Percentiles rank a stretch among this genome's conserved stretches.
phyloP scores from a whole-genome alignment of 306 rosid species.

The Pyrus bretschneideri region DNA sequence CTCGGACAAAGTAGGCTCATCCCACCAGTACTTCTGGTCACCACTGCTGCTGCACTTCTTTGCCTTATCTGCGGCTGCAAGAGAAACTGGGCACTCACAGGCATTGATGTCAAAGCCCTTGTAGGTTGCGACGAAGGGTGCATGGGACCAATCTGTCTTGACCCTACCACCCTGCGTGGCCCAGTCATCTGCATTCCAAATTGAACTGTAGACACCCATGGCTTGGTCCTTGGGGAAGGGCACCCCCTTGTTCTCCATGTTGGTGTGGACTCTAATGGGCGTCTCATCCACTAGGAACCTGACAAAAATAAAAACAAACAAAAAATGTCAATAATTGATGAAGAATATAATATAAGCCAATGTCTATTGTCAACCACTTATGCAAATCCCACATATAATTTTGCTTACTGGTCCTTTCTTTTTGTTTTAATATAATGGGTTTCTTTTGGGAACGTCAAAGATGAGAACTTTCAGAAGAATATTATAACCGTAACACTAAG shows the following conservation, averaged over 20 bases:
- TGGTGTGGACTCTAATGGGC: conserved; percentile 72
- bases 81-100: conserved; percentile 44
- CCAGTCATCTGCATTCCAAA: conserved; percentile 98
- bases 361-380: background rate
- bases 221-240: conserved; percentile 81
- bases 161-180: conserved; percentile 98
- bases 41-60: conserved; percentile 50
- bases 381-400: background rate
- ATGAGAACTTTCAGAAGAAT: background rate
- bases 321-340: background rate
- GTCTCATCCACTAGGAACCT: conserved; percentile 82
- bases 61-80: conserved; percentile 24
- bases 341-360: background rate
- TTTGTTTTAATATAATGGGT: background rate
- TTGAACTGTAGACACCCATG: conserved; percentile 90
- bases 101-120: conserved; percentile 61
- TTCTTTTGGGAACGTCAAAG: background rate
- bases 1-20: conserved; percentile 50
- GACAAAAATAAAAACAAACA: background rate
- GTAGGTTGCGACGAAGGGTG: conserved; percentile 72
- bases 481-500: background rate
- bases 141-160: conserved; percentile 93
- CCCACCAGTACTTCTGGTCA: conserved; percentile 85
- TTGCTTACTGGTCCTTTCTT: background rate
- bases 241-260: conserved; percentile 72